A percentile compares a stretch with the other conserved stretches of the same genome.
Conservation (phyloP, 176 grass and related monocot species). For the Oryza meridionalis region DNA sequence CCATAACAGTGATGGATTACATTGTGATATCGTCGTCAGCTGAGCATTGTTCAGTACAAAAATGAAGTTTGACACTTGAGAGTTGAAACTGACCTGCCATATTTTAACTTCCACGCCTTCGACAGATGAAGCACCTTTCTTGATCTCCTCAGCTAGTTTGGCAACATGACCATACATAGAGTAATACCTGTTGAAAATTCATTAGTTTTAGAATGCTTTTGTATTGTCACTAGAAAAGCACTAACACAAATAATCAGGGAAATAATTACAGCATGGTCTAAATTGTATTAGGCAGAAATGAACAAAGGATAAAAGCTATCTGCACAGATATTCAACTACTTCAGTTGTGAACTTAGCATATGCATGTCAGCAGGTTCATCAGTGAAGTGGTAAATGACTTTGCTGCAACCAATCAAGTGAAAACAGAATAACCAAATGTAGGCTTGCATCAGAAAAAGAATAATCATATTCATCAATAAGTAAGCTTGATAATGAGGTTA, state of each 20-base stretch:
- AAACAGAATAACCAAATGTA: background rate
- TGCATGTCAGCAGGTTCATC: background rate
- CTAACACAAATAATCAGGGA: background rate
- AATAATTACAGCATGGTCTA: background rate
- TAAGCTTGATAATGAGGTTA: background rate
- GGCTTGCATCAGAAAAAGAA: background rate
- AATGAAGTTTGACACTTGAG: background rate
- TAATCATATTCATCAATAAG: background rate
- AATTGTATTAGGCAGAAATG: background rate
- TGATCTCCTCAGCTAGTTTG: slow-evolving; percentile 83
- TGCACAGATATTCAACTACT: background rate
- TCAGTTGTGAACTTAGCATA: background rate
- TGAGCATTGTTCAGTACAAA: background rate
- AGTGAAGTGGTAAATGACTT: background rate
- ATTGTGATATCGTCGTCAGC: background rate
- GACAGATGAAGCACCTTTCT: slow-evolving; percentile 75
- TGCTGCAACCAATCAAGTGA: background rate
- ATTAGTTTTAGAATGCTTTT: background rate
- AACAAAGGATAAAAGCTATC: background rate
- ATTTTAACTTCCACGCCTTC: slow-evolving; percentile 79
- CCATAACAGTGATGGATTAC: background rate
- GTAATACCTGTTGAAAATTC: slow-evolving; percentile 61
- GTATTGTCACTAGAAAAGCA: background rate
- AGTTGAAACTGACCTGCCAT: slow-evolving; percentile 70
- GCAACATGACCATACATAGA: slow-evolving; percentile 88